Base-by-base conservation (phyloP, 352 stramenopile genomes). In the Globisporangium megalacanthum region DNA sequence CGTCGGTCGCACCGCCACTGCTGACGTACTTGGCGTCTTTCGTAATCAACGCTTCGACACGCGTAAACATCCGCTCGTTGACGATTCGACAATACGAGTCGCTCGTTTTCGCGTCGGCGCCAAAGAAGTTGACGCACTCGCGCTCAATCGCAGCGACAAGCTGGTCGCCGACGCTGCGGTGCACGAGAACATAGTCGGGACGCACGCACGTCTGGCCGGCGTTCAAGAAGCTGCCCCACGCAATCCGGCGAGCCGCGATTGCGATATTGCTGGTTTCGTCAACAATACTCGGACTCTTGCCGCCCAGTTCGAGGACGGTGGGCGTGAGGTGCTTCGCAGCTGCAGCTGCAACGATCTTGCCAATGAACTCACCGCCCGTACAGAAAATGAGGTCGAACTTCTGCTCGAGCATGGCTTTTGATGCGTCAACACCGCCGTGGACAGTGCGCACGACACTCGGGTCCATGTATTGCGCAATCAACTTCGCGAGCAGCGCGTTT, bases 321-420 rank as follows among this genome's bases (percentile, higher is more conserved):
- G 96, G 96, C 31, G 96, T 99, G 13, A 99, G 69, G 44, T 93
- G 90, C 75, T 97, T 94, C 3, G 96, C 94, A 0, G 94, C 92
- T 0, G 89, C 90, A 35, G 73, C 61, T 0, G 91, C 82, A 13
- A 98, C 80, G 42, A 98, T 94, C 60, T 86, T 86, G 52, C 92
- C 95, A 36, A 91, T 79, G 9, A 73, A 76, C 31, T 56, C 29
- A n/a, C 80, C 80, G 20, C 83, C 82, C 0, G 84, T 96, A 53
- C 79, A 89, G 41, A 62, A 62, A n/a, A 58, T 58, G 8, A 58
- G 22, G 29, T 58, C 52, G 41, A 81, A 93, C 49, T 80, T 75
- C 33, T 96, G 75, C 36, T 84, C 52, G 22, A 89, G 66, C 39
- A 89, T 86, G 41, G 69, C 71, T 56, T 90, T 80, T 2, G 86